Conservation (phyloP, 768 basidiomycete species). For the Pisolithus tinctorius region DNA sequence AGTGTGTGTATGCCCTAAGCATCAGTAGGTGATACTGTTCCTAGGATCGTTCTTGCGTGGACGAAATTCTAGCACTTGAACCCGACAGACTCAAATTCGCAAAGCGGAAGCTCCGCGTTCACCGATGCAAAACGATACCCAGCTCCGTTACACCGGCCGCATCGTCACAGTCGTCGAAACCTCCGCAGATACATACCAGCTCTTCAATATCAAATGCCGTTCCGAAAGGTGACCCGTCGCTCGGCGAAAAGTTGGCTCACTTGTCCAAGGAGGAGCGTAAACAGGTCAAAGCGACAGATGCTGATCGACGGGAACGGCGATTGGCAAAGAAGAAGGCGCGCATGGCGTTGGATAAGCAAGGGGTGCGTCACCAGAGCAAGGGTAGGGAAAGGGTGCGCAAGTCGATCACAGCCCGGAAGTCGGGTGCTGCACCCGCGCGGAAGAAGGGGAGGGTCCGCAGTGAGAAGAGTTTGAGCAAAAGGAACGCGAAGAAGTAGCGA, state of each 20-base stretch:
- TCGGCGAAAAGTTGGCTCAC: conserved; percentile 72
- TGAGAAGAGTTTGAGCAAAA: conserved; percentile 45
- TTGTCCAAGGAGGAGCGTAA: conserved; percentile 86
- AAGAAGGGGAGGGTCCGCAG: conserved; percentile 46
- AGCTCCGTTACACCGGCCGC: conserved; percentile 25
- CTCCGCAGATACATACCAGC: background rate
- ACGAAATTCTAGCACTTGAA: conserved; percentile 83
- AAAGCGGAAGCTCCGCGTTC: conserved; percentile 86
- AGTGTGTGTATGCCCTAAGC: background rate
- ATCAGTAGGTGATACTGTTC: background rate
- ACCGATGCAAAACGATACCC: conserved; percentile 77
- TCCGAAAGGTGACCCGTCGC: conserved; percentile 75
- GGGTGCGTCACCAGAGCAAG: conserved; percentile 32
- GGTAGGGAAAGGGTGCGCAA: conserved; percentile 46
- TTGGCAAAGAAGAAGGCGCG: conserved; percentile 86
- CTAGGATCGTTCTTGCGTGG: conserved; percentile 87
- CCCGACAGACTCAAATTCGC: conserved; percentile 78
- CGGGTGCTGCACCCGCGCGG: conserved; percentile 7
- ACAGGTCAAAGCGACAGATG: conserved; percentile 68
- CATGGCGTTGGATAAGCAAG: conserved; percentile 40
- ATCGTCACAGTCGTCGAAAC: background rate
- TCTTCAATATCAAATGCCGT: conserved; percentile 10
- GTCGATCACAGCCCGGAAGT: conserved; percentile 20
- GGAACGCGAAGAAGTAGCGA: conserved; percentile 51
- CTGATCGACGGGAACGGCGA: conserved; percentile 75